Evolutionary conservation across 192 early-diverging fungal species (phyloP).

Genomic region (Umbelopsis sp.): DNA sequence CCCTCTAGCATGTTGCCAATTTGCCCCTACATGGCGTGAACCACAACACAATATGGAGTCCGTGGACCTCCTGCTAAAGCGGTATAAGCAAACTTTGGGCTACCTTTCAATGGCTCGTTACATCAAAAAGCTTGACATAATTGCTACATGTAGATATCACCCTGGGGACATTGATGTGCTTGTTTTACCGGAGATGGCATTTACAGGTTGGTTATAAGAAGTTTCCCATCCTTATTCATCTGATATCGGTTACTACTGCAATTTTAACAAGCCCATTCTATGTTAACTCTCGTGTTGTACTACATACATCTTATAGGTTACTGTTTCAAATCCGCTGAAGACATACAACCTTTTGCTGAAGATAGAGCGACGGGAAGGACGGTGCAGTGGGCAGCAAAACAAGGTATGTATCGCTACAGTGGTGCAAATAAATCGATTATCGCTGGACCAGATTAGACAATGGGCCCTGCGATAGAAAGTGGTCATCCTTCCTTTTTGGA

Average conservation of each 20-base stretch:
- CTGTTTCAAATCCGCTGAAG: conserved; percentile 54
- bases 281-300: neutral
- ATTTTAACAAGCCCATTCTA: too few relatives aligned
- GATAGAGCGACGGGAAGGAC: conserved; percentile 55
- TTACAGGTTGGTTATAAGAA: conserved; percentile 54
- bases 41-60: conserved; percentile 31
- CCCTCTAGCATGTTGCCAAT: conserved; percentile 45
- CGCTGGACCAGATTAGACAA: too few relatives aligned
- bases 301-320: conserved; percentile 53
- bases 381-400: conserved; percentile 60
- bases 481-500: too few relatives aligned
- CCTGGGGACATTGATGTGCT: conserved; percentile 66
- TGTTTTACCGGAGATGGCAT: conserved; percentile 78
- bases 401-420: conserved; percentile 47
- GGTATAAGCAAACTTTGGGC: neutral
- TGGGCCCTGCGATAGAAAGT: too few relatives aligned
- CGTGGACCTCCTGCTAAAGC: conserved; percentile 36
- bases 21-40: conserved; percentile 45
- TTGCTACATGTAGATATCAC: conserved; percentile 38
- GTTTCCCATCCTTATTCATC: neutral
- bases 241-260: too few relatives aligned
- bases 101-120: neutral
- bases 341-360: conserved; percentile 63
- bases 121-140: neutral
- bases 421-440: too few relatives aligned